phyloP scores from a whole-genome alignment of 2,329 filamentous ascomycete species.

The Leptodontidium sp. region DNA sequence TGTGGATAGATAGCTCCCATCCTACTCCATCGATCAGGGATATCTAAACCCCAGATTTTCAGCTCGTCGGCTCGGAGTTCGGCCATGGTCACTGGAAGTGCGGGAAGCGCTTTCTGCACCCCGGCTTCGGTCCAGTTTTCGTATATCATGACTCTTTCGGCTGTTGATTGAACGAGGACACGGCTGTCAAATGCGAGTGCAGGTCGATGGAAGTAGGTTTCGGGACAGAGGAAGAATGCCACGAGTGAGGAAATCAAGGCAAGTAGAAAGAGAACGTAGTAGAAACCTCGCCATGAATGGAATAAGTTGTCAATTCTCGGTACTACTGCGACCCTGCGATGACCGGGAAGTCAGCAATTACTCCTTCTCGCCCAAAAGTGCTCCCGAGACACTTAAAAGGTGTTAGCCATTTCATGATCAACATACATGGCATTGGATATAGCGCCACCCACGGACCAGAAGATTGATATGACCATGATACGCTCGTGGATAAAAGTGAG shows the following conservation, averaged over 20 bases:
- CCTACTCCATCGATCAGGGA: not conserved
- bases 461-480: conserved; percentile 46
- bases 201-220: conserved; percentile 53
- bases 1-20: conserved; percentile 6
- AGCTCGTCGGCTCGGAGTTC: not conserved
- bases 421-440: conserved; percentile 37
- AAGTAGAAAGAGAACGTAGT: conserved; percentile 45
- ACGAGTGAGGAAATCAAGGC: conserved; percentile 42
- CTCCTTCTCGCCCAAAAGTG: no score
- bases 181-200: conserved; percentile 52
- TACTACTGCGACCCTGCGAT: conserved; percentile 37
- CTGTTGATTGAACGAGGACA: conserved; percentile 35
- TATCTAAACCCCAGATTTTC: not conserved
- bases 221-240: conserved; percentile 47
- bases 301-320: conserved; percentile 43
- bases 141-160: not conserved
- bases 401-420: no score
- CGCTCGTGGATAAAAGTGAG: conserved; percentile 51
- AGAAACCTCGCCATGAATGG: conserved; percentile 48
- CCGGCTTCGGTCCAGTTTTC: not conserved
- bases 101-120: not conserved
- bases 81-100: not conserved
- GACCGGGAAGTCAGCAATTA: no score
- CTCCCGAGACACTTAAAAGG: no score
- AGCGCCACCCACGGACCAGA: conserved; percentile 47